These are phyloP conservation scores for Termitomyces sp. DNA, from an alignment of 768 basidiomycete species.

Conservation along the genomic window DNA sequence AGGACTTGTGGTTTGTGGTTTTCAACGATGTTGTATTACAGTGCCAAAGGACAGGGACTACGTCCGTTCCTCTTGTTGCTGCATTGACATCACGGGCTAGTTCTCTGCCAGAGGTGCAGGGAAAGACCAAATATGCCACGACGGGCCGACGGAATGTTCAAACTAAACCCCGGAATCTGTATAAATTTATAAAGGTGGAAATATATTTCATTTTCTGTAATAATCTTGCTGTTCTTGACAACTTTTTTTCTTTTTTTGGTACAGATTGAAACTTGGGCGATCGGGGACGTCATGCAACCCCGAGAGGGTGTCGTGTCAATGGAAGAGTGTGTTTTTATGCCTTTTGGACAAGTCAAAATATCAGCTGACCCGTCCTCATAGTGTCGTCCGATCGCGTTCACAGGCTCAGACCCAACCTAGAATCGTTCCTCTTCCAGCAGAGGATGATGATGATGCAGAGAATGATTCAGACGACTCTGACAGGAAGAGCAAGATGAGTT, in stretches of 20 bases:
- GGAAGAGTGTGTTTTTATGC: conserved; percentile 71
- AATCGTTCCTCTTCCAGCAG: conserved; percentile 68
- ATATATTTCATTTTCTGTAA: conserved; percentile 1
- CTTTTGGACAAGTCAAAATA: not conserved
- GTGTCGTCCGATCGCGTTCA: conserved; percentile 69
- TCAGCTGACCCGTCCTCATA: conserved; percentile 26
- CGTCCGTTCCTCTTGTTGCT: conserved; percentile 75
- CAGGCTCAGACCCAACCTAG: conserved; percentile 61
- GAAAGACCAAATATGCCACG: conserved; percentile 82
- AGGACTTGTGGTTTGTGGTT: conserved; percentile 91
- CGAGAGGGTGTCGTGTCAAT: conserved; percentile 81
- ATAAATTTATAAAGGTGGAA: conserved; percentile 84
- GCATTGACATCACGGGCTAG: conserved; percentile 66
- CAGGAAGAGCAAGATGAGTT: conserved; percentile 91
- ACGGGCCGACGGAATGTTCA: conserved; percentile 74
- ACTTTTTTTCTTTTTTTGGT: not conserved
- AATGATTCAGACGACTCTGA: conserved; percentile 82
- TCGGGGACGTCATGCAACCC: conserved; percentile 73
- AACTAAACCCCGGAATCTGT: conserved; percentile 85
- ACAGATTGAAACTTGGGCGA: conserved; percentile 87
- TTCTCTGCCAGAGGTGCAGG: conserved; percentile 81
- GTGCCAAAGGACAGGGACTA: conserved; percentile 89
- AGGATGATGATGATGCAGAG: conserved; percentile 57
- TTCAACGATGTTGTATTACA: conserved; percentile 96
- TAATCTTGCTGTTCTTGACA: conserved; percentile 7